phyloP scores from a whole-genome alignment of 2,329 filamentous ascomycete genomes.

The Beauveria medogensis region DNA sequence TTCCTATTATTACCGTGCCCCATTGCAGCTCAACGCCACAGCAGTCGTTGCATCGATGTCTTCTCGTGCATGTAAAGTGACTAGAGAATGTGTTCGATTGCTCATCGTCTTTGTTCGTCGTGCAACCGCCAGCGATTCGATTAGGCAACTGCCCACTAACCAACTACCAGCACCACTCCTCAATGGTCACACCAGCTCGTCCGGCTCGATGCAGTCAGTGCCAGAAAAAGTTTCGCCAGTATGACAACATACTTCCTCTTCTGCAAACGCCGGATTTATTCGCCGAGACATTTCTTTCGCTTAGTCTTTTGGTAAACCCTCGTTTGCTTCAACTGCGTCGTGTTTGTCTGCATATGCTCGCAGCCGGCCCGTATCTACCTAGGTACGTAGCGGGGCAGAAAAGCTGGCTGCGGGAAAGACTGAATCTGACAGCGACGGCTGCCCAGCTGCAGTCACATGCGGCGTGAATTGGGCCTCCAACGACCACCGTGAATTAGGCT shows the following conservation, averaged over 20 bases:
- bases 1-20: not conserved
- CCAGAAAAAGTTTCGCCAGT: not conserved
- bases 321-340: not conserved
- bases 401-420: not conserved
- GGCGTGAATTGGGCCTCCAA: not conserved
- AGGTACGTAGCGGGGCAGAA: conserved; percentile 1
- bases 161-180: not conserved
- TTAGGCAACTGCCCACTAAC: not conserved
- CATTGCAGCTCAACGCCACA: not conserved
- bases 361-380: not conserved
- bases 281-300: not conserved
- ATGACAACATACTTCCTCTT: not conserved
- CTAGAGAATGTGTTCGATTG: not conserved
- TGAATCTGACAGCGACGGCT: not conserved
- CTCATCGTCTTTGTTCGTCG: not conserved
- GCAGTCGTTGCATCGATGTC: not conserved
- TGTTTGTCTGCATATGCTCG: not conserved
- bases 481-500: not conserved
- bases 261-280: not conserved
- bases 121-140: not conserved
- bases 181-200: too few species aligned
- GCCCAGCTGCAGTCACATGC: not conserved
- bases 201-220: too few species aligned
- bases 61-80: not conserved
- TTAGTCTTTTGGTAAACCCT: not conserved